Percentiles rank a stretch among this genome's conserved stretches.
Conservation (phyloP, 1,284 basidiomycete genomes). For the Sphagnurus paluster region DNA sequence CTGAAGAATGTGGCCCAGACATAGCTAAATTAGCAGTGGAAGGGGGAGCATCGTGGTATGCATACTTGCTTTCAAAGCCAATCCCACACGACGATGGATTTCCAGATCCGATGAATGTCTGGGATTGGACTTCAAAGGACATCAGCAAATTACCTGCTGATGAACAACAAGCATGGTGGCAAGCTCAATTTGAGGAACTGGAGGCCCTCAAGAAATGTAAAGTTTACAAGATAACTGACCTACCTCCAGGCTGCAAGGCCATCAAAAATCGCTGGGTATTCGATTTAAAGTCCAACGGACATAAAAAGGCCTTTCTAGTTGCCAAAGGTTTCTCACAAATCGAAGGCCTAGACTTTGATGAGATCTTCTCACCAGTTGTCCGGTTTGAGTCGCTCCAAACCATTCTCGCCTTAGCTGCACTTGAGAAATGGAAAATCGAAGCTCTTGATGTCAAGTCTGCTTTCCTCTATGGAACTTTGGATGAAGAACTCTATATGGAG, state of each 20-base stretch:
- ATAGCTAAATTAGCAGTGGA: no score
- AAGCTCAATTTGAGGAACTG: no score
- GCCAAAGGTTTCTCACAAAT: constrained; percentile 1
- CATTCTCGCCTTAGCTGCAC: no score
- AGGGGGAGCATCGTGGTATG: not conserved
- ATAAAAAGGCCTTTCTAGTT: not conserved
- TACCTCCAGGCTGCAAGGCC: not conserved
- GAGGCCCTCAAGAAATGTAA: not conserved
- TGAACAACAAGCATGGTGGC: no score
- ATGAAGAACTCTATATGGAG: constrained; percentile 38
- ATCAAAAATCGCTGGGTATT: not conserved
- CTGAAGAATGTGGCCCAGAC: no score
- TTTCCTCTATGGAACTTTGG: no score
- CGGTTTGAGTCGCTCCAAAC: constrained; percentile 30
- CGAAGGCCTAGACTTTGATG: constrained; percentile 29
- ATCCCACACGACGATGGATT: not conserved
- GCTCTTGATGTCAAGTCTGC: no score
- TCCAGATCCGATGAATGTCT: not conserved
- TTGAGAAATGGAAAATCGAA: no score
- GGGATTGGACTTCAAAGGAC: not conserved
- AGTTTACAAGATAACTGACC: not conserved
- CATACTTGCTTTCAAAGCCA: not conserved
- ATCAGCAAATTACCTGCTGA: not conserved
- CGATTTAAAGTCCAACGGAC: not conserved
- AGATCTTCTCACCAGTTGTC: constrained; percentile 44